Percentiles rank a stretch among this genome's conserved stretches.
Evolutionary conservation across 108 stramenopile genomes (phyloP).

Genomic region (Chaetoceros muelleri): DNA sequence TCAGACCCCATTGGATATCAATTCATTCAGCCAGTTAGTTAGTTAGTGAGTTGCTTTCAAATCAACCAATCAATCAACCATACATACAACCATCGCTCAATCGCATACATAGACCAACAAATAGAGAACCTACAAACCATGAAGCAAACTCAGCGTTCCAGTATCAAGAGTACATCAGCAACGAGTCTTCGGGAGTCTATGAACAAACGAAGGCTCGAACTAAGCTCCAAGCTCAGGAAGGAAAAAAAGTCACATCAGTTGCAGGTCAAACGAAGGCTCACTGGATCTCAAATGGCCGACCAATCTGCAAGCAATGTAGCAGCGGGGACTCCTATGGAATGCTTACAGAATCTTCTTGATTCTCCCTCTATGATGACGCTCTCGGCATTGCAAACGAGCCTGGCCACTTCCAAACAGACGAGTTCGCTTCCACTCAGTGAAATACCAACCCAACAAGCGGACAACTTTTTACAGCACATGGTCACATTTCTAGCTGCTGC

Average conservation of each 20-base stretch:
- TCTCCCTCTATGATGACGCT: background rate
- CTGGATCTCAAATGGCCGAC: background rate
- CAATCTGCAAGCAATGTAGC: background rate
- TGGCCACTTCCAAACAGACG: background rate
- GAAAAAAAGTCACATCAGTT: background rate
- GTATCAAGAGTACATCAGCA: background rate
- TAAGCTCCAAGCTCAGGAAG: background rate
- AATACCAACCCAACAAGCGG: background rate
- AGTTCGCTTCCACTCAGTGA: background rate
- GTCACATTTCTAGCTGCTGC: background rate
- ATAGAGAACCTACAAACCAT: no score
- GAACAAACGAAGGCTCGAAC: background rate
- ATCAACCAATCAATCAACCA: no score
- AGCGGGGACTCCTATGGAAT: background rate
- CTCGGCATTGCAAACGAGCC: background rate
- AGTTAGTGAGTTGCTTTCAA: no score
- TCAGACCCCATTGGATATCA: no score
- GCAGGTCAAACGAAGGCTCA: background rate
- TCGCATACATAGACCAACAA: no score
- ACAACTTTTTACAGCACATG: background rate
- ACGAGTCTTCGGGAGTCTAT: background rate
- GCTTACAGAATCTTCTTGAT: background rate
- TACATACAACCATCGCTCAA: no score
- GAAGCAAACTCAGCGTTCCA: background rate
- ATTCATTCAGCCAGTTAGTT: no score